Base-by-base conservation (phyloP, 371 early-diverging fungal species). In the Mortierella sp. region DNA sequence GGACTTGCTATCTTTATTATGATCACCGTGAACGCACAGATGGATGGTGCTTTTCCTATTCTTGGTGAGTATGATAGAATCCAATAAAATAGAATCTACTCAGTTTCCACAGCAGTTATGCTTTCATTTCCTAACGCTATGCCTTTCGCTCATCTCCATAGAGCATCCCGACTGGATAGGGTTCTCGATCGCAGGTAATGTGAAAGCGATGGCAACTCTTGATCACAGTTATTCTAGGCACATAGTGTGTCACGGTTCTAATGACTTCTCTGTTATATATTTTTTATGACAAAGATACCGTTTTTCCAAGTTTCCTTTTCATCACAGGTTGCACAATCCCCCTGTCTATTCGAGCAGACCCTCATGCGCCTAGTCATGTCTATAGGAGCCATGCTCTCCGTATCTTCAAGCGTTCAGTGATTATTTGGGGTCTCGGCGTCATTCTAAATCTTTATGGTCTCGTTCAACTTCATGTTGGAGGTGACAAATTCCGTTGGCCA, bases 231-330 rank as follows among this genome's bases (percentile, higher is more conserved):
- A 38, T 19, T 38, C 21, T 33, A 1, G 9, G 11, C 60, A 21
- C n/a, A 7, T n/a, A 4, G n/a, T 50, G n/a, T n/a, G 50, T n/a
- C n/a, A n/a, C 8, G 8, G 1, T 16, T 7, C n/a, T 50, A 10
- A 21, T 38, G 60, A 40, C 10, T n/a, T 19, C 8, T 41, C 21
- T 24, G 11, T 41, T 5, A 47, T 58, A 38, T 32, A 48, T 68
- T 59, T 47, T 8, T 6, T 58, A 8, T 52, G 16, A 32, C 58
- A 40, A 15, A 70, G 89, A 89, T 65, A 61, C 85, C 0, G 83
- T 89, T 36, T 89, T 89, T 76, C 89, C 89, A 10, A 76, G 76
- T 45, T 87, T 89, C 63, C 60, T 89, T 19, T 87, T 87, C 67
- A 84, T 87, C 33, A 77, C 79, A 36, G 88, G 89, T 28, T 71